Base-by-base conservation (phyloP, 345 rosid genomes). In the Eucalyptus tenuipes region DNA sequence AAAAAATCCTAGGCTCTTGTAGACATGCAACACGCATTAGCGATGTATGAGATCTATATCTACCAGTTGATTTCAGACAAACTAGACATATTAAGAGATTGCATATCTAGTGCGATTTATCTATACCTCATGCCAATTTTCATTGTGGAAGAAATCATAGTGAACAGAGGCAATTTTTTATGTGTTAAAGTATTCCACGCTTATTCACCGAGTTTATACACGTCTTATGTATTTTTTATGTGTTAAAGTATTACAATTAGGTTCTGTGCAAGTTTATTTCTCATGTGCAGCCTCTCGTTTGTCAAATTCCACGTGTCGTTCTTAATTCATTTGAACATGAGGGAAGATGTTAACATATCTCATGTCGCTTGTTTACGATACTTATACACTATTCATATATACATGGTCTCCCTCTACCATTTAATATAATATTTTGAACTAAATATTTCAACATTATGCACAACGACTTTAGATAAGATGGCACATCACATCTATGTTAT, bases 281-380 rank as follows among this genome's bases (percentile, higher is more conserved):
- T 4, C 47, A 10, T 6, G 5, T 40, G 8, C 15, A 20, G 2
- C 5, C 15, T 6, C 2, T 11, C 1, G 0, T 40, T 75, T 71
- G 7, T 71, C 81, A 33, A 15, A 33, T 33, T 71, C 2, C 22
- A 16, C 2, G 4, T 1, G 9, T 20, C 24, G 3, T 40, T 75
- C 27, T 75, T 75, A 40, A 75, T 3, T 37, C 5, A 18, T 15
- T 10, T 6, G 3, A 40, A 75, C 2, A 8, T 40, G 29, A 75
- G 47, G 44, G 5, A 5, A 75, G 1, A 5, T 75, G 13, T 20
- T 75, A 20, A 75, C 20, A 13, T 20, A 75, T 75, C 47, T 6
- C 13, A 40, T 0, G 0, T 37, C 0, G 1, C 6, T 37, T 33
- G 14, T 37, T 71, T 33, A 33, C 4, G 14, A 11, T 10, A 3